A percentile compares a stretch with the other conserved stretches of the same genome.
phyloP scores from a whole-genome alignment of 805 yeast species.

The Teunomyces atbi region DNA sequence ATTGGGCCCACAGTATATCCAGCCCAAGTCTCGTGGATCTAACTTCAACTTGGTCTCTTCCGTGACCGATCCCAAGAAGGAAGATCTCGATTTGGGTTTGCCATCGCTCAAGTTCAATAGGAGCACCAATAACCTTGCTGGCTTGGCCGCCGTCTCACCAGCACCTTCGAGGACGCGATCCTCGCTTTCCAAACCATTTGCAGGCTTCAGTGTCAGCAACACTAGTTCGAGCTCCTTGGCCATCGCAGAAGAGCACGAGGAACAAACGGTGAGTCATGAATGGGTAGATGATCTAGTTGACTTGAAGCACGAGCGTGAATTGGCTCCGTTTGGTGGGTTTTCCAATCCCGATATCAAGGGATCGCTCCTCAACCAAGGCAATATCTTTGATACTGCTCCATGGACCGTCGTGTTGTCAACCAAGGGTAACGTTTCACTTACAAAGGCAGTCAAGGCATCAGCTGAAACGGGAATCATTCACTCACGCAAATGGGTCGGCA shows the following conservation, averaged over 20 bases:
- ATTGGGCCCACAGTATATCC: slow-evolving; percentile 35
- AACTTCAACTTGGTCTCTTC: slow-evolving; percentile 21
- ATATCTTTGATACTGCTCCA: slow-evolving; percentile 57
- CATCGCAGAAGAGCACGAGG: slow-evolving; percentile 31
- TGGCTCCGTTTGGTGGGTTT: slow-evolving; percentile 73
- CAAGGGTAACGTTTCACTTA: slow-evolving; percentile 85
- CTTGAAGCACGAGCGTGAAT: slow-evolving; percentile 20
- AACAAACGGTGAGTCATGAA: slow-evolving; percentile 4
- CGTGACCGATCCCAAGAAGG: slow-evolving; percentile 34
- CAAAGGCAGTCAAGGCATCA: slow-evolving; percentile 76
- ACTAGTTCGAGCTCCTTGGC: slow-evolving; percentile 29
- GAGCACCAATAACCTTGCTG: slow-evolving; percentile 23
- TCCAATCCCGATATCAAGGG: slow-evolving; percentile 56
- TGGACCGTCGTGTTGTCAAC: slow-evolving; percentile 71
- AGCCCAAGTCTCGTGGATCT: slow-evolving; percentile 44
- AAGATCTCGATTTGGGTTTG: slow-evolving; percentile 30
- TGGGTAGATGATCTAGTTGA: slow-evolving; percentile 10
- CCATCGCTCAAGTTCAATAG: slow-evolving; percentile 37
- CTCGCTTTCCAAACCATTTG: slow-evolving; percentile 14
- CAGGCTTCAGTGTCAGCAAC: slow-evolving; percentile 21
- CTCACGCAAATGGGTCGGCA: slow-evolving; percentile 76
- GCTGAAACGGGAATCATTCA: slow-evolving; percentile 30
- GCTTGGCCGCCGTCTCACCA: slow-evolving; percentile 7
- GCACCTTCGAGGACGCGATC: slow-evolving; percentile 17
- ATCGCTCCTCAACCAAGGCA: slow-evolving; percentile 38